Conservation (phyloP, 495 filamentous ascomycete genomes). For the Amphirosellinia nigrospora region DNA sequence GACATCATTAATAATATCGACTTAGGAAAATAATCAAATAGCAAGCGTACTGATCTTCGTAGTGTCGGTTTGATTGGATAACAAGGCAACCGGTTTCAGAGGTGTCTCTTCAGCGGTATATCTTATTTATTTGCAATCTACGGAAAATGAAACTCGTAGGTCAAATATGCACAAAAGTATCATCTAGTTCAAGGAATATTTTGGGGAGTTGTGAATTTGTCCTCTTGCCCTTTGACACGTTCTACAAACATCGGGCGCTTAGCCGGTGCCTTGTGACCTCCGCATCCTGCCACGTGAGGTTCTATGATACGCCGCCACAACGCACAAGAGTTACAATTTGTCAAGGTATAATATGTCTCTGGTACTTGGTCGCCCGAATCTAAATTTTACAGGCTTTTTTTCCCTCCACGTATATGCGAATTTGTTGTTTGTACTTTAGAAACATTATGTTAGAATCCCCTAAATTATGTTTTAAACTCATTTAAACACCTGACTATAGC, state of each 20-base stretch:
- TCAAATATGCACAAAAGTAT: neutral
- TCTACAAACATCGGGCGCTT: neutral
- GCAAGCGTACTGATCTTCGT: neutral
- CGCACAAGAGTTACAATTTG: neutral
- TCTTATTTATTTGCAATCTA: neutral
- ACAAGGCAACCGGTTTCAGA: neutral
- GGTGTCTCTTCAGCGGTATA: neutral
- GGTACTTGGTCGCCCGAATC: neutral
- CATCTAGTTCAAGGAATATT: neutral
- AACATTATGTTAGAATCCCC: neutral
- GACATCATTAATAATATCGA: too few relatives aligned
- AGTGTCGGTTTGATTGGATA: neutral
- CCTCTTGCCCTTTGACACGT: neutral
- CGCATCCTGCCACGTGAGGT: neutral
- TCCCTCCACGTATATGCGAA: neutral
- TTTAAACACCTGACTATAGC: neutral
- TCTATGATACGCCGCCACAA: neutral
- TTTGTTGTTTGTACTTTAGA: neutral
- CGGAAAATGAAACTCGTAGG: neutral
- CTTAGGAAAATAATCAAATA: neutral
- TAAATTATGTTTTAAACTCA: neutral
- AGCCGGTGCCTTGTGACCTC: neutral
- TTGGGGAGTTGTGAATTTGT: neutral
- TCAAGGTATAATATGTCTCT: neutral
- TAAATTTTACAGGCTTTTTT: neutral